A percentile compares a stretch with the other conserved stretches of the same genome.
Evolutionary conservation across 345 rosid species (phyloP).

Genomic region (Geranium brycei): DNA sequence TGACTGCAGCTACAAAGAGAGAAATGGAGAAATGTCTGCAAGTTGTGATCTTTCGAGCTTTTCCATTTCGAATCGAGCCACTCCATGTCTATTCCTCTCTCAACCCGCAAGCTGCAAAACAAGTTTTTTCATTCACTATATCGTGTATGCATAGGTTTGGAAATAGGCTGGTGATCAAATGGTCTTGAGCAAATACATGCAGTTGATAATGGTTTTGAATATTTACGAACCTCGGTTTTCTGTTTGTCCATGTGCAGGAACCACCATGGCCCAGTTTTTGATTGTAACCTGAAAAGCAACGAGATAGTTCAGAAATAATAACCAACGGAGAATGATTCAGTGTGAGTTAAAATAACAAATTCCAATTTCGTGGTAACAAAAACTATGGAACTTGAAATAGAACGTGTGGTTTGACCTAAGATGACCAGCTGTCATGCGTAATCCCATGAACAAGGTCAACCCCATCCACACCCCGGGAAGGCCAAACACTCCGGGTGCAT

Average conservation of each 20-base stretch:
- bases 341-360: not conserved
- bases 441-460: slow-evolving; percentile 72
- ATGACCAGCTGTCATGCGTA: slow-evolving; percentile 67
- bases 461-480: slow-evolving; percentile 89
- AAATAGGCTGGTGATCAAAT: not conserved
- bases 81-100: no score
- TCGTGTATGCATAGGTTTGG: not conserved
- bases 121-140: not conserved
- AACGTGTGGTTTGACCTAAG: slow-evolving; percentile 36
- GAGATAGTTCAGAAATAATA: not conserved
- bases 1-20: no score
- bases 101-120: not conserved
- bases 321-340: not conserved
- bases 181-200: not conserved
- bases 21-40: no score
- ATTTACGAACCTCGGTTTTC: slow-evolving; percentile 16
- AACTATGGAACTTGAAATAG: not conserved
- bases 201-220: no score
- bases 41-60: no score
- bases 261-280: slow-evolving; percentile 91
- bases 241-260: slow-evolving; percentile 51
- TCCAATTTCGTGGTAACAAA: no score
- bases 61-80: no score
- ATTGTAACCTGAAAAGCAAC: slow-evolving; percentile 33
- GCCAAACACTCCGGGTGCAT: slow-evolving; percentile 42